A percentile compares a stretch with the other conserved stretches of the same genome.
These are phyloP conservation scores for Sugiyamaella xylanicola DNA, from an alignment of 1,139 yeast genomes.

Conservation along the genomic window DNA sequence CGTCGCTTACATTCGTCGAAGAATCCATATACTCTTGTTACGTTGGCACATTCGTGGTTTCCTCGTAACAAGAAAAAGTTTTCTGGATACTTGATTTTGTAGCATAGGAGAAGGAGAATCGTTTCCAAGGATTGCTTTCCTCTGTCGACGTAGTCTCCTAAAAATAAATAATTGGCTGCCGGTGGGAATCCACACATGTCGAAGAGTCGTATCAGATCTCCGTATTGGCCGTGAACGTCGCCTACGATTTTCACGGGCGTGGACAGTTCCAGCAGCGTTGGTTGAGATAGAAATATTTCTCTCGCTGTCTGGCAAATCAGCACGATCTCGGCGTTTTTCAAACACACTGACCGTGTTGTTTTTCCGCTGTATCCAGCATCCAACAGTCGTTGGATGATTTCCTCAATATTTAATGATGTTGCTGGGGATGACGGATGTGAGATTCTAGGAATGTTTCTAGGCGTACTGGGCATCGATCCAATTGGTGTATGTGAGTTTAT, in stretches of 20 bases:
- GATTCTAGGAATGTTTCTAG: conserved; percentile 16
- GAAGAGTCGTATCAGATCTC: conserved; percentile 85
- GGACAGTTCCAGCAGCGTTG: conserved; percentile 80
- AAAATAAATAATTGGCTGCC: conserved; percentile 80
- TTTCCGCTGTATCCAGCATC: conserved; percentile 97
- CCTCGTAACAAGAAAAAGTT: conserved; percentile 91
- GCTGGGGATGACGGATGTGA: conserved; percentile 16
- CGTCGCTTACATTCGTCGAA: conserved; percentile 97
- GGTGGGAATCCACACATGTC: conserved; percentile 99
- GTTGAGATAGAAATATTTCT: conserved; percentile 86
- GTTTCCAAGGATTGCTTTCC: conserved; percentile 96
- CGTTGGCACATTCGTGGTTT: conserved; percentile 96
- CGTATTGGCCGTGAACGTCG: conserved; percentile 96
- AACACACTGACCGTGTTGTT: conserved; percentile 82
- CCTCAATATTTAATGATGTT: conserved; percentile 57
- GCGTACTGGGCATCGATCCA: conserved; percentile 8
- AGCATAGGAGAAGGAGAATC: conserved; percentile 77
- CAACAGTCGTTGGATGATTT: conserved; percentile 79
- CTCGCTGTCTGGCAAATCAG: conserved; percentile 83
- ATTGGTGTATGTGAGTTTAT: background rate
- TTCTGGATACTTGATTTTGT: conserved; percentile 94
- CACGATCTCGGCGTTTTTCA: conserved; percentile 85
- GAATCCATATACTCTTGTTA: conserved; percentile 93
- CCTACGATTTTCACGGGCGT: conserved; percentile 98
- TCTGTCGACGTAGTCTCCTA: conserved; percentile 96